These are phyloP conservation scores for Coniochaeta sp. DNA, from an alignment of 2,329 filamentous ascomycete species.

Conservation along the genomic window DNA sequence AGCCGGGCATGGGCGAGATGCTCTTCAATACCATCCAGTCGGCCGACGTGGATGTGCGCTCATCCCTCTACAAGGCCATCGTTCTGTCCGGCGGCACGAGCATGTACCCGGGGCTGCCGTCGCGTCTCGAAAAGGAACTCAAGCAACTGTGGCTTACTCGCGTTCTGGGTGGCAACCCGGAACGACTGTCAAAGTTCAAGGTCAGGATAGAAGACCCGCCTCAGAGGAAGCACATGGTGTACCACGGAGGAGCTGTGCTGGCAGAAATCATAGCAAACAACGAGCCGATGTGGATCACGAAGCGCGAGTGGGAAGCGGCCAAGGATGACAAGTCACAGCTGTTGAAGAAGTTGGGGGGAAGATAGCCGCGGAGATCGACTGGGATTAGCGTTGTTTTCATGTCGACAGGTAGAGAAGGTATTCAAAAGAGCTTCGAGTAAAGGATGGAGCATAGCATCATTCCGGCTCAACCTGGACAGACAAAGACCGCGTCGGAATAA, in stretches of 20 bases:
- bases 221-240: conserved; percentile 93
- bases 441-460: neutral
- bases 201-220: conserved; percentile 98
- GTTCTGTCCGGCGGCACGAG: conserved; percentile 93
- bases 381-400: neutral
- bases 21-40: conserved; percentile 98
- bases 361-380: conserved; percentile 39
- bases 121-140: conserved; percentile 92
- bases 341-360: conserved; percentile 86
- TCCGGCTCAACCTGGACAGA: neutral
- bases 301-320: conserved; percentile 79
- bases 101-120: conserved; percentile 97
- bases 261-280: conserved; percentile 99
- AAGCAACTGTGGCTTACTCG: conserved; percentile 98
- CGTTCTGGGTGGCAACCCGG: conserved; percentile 83
- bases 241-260: conserved; percentile 90
- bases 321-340: conserved; percentile 68
- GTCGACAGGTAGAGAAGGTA: conserved; percentile 4
- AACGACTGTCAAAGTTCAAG: conserved; percentile 97
- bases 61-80: conserved; percentile 93
- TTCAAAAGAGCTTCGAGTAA: neutral
- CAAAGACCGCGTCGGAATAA: neutral
- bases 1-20: conserved; percentile 93
- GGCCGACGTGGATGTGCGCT: conserved; percentile 90
- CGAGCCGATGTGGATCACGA: conserved; percentile 97